Evolutionary conservation across 2,329 filamentous ascomycete species (phyloP), one percentile per base, ranked within the genome.

Genomic region (Nigrospora sphaerica): DNA sequence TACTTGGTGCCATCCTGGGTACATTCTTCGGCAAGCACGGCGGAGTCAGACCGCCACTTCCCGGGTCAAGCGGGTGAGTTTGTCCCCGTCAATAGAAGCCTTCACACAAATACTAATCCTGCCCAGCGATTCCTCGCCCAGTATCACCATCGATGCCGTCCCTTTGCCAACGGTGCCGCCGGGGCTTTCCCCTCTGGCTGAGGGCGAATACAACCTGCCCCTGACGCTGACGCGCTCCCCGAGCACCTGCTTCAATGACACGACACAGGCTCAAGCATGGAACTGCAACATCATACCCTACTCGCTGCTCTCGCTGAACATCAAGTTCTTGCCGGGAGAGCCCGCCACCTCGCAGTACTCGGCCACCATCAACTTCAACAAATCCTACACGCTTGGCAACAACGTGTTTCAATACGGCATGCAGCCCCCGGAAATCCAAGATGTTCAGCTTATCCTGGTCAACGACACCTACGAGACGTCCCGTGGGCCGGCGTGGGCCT

Each of bases 251-350:
- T 70, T 87, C 49, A 69, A 70, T 32, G 71, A 83, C 46, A 67
- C 72, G 1, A 69, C 62, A 1, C 74, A 82, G 54, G 66, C 70
- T n/a, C 62, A 70, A 42, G 77, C 82, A 1, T 88, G 84, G 84
- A 77, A 71, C 48, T 88, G 84, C 58, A 70, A 77, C 12, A 68
- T 85, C 31, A 65, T 69, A 2, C 67, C 69, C 39, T 64, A 65
- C 6, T 64, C 70, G 39, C 72, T 74, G 43, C 23, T 28, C 23
- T 61, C 66, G 2, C 62, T 80, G 62, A 61, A 65, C 2, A 62
- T 81, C 16, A 52, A 49, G 17, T 56, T 47, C 23, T 51, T 63
- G 4, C 39, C 49, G 3, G 54, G 61, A 13, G 56, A 52, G 42
- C 53, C 53, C 14, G 54, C 53, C 37, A 63, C 57, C 18, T 55